Evolutionary conservation across 1,284 basidiomycete species (phyloP).

Genomic region (Sanghuangporus weigelae): DNA sequence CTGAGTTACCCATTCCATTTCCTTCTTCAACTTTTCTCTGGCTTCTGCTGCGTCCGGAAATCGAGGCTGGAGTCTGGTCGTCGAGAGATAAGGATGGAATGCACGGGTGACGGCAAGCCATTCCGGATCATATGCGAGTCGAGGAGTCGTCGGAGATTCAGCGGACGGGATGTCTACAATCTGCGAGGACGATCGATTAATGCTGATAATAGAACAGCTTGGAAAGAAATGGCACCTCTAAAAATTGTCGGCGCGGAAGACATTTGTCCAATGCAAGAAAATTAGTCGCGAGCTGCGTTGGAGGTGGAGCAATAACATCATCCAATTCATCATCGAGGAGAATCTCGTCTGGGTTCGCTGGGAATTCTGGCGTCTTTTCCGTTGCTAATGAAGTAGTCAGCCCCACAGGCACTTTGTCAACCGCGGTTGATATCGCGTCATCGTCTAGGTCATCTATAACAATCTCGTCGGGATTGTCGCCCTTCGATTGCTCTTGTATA

Average conservation of each 20-base stretch:
- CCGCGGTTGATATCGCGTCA: slow-evolving; percentile 20
- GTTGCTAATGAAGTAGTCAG: background rate
- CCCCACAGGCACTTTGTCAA: background rate
- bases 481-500: slow-evolving; percentile 15
- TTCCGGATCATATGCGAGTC: slow-evolving; percentile 71
- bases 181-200: slow-evolving; percentile 33
- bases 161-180: slow-evolving; percentile 59
- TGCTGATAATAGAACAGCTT: slow-evolving; percentile 6
- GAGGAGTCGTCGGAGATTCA: slow-evolving; percentile 27
- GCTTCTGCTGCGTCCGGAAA: slow-evolving; percentile 61
- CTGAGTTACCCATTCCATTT: slow-evolving; percentile 60
- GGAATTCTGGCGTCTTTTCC: slow-evolving; percentile 18
- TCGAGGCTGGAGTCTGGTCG: slow-evolving; percentile 37
- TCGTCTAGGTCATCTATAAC: slow-evolving; percentile 49
- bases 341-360: slow-evolving; percentile 69
- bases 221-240: slow-evolving; percentile 60
- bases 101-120: slow-evolving; percentile 94
- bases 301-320: slow-evolving; percentile 32
- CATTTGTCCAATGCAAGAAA: slow-evolving; percentile 97
- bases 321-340: slow-evolving; percentile 56
- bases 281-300: slow-evolving; percentile 45
- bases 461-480: slow-evolving; percentile 63
- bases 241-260: slow-evolving; percentile 72
- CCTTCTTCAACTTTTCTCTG: slow-evolving; percentile 52
- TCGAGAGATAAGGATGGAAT: slow-evolving; percentile 75